Evolutionary conservation across 345 rosid species (phyloP).

Genomic region (Syzygium grande): DNA sequence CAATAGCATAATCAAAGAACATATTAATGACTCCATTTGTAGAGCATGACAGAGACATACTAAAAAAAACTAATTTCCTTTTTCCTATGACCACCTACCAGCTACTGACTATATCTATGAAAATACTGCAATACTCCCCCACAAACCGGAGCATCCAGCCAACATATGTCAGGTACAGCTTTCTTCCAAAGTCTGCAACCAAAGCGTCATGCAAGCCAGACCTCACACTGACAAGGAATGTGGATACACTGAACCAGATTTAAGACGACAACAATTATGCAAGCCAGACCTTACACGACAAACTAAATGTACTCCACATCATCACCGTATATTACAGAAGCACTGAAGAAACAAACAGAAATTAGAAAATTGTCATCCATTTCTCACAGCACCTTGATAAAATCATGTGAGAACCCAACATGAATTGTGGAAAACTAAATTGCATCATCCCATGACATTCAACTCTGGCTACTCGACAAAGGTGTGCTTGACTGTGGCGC

Average conservation of each 20-base stretch:
- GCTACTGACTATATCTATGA: not conserved
- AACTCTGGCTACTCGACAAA: not conserved
- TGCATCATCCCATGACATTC: not conserved
- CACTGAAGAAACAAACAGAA: not conserved
- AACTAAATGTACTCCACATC: not conserved
- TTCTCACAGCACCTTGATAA: not conserved
- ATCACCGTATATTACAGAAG: not conserved
- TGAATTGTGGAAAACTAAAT: not conserved
- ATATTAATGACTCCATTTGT: not conserved
- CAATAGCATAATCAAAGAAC: not conserved
- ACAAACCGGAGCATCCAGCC: not conserved
- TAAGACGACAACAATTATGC: not conserved
- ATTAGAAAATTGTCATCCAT: not conserved
- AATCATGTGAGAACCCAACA: not conserved
- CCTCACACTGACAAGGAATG: not conserved
- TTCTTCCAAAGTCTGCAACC: not conserved
- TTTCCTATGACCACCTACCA: not conserved
- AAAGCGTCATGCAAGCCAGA: not conserved
- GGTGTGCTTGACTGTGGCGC: not conserved
- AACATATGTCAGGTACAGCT: not conserved
- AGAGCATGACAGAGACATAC: not conserved
- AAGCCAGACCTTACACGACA: not conserved
- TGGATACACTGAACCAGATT: not conserved
- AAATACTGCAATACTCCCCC: not conserved
- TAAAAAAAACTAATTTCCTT: not conserved